Base-by-base conservation (phyloP, 164 flowering plant species). In the Akebia trifoliata region DNA sequence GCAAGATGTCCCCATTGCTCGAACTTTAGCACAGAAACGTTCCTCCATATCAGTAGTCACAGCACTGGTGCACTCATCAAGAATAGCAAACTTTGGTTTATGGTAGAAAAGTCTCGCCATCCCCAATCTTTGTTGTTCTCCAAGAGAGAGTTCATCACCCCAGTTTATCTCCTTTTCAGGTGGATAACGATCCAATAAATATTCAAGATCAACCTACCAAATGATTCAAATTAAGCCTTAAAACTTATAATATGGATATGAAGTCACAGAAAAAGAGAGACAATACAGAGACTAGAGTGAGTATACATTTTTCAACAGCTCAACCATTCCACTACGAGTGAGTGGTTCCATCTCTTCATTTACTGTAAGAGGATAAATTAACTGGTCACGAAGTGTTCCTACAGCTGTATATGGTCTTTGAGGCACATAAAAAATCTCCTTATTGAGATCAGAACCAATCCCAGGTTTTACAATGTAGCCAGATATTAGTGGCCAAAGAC, bases 21-120 rank as follows among this genome's bases (percentile, higher is more conserved):
- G 74, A 64, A 94, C 99, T 75, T 90, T 86, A 38, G 89, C 77
- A 78, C 97, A 90, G 63, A 94, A 94, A 11, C 99, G 86, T 67
- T 88, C 99, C 68, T 94, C 99, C 99, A 94, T 90, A 75, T 90
- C 99, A 69, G 91, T 94, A 50, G 99, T 90, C 55, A 94, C 99
- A 69, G 99, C 99, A 77, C 99, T 94, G 9, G 99, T 94, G 69
- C 99, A 94, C 64, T 94, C 99, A 65, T 94, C 99, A 63, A 94
- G 91, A 72, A 94, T 94, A 32, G 99, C 99, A 84, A 90, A 94
- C 60, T 84, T 90, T 18, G 99, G 99, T 65, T 88, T 94, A 67
- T 94, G 99, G 72, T 90, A 94, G 68, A 94, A 94, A 11, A 94
- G 78, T 69, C 99, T 85, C 47, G 99, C 99, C 99, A 94, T 94